Conservation (phyloP, 192 early-diverging fungal species). For the Cetraspora pellucida region DNA sequence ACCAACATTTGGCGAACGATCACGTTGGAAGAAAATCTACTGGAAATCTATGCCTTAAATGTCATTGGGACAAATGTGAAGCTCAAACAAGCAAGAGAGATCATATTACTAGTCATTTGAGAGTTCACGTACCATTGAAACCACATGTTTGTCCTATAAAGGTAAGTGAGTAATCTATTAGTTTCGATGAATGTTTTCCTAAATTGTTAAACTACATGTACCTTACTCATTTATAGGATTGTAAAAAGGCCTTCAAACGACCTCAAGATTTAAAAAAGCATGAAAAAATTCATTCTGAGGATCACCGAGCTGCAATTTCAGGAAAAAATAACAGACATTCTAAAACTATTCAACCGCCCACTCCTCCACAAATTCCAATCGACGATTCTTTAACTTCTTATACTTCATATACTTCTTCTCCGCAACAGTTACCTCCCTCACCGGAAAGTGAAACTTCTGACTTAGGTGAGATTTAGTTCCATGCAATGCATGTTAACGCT, state of each 20-base stretch:
- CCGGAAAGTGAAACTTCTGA: conserved; percentile 3
- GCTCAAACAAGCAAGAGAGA: conserved; percentile 82
- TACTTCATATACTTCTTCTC: not conserved
- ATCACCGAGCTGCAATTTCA: conserved; percentile 33
- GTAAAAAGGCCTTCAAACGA: conserved; percentile 87
- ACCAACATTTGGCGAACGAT: conserved; percentile 80
- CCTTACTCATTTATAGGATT: conserved; percentile 47
- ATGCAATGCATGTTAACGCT: too few species aligned
- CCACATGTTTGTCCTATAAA: conserved; percentile 72
- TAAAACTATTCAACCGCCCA: conserved; percentile 24
- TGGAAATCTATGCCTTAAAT: conserved; percentile 84
- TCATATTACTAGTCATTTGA: conserved; percentile 96
- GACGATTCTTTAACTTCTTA: conserved; percentile 10
- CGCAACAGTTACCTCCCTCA: conserved; percentile 35
- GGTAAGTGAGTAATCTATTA: conserved; percentile 53
- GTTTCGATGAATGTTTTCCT: not conserved
- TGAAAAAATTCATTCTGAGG: conserved; percentile 75
- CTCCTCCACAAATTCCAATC: conserved; percentile 37
- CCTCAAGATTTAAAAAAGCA: conserved; percentile 96
- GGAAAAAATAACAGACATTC: conserved; percentile 10
- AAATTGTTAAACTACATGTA: not conserved
- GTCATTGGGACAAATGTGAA: conserved; percentile 85
- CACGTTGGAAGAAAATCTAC: conserved; percentile 91
- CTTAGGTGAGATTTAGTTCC: not conserved
- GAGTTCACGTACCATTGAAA: conserved; percentile 91